phyloP scores from a whole-genome alignment of 306 rosid species.

The Canavalia ensiformis region DNA sequence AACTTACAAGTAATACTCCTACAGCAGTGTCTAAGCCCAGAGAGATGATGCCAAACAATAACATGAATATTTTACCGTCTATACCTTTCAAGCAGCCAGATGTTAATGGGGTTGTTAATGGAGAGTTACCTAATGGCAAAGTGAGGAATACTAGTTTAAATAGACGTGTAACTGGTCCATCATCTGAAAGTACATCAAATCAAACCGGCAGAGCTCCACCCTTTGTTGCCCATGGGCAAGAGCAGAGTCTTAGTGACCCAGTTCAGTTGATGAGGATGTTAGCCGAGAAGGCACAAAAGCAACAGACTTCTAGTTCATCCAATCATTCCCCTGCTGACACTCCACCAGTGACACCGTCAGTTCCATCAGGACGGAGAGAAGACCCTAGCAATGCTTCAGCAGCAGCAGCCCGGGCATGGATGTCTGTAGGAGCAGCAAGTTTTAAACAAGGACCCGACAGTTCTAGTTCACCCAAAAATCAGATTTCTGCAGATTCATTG shows the following conservation, averaged over 20 bases:
- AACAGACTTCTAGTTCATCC: conserved; percentile 70
- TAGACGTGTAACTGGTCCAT: conserved; percentile 58
- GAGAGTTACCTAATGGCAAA: conserved; percentile 81
- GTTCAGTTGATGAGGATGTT: conserved; percentile 83
- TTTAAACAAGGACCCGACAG: conserved; percentile 78
- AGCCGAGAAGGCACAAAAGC: conserved; percentile 76
- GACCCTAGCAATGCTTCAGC: conserved; percentile 81
- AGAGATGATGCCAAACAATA: conserved; percentile 57
- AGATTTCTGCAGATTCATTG: conserved; percentile 79
- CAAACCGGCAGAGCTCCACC: conserved; percentile 66
- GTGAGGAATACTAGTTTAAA: conserved; percentile 51
- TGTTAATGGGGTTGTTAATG: conserved; percentile 63
- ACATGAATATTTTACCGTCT: conserved; percentile 60
- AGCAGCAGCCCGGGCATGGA: conserved; percentile 98
- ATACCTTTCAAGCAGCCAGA: conserved; percentile 69
- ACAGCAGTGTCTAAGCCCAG: conserved; percentile 68
- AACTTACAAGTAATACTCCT: conserved; percentile 64
- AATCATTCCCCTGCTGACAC: conserved; percentile 70
- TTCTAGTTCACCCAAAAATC: conserved; percentile 68
- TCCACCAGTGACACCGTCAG: conserved; percentile 61
- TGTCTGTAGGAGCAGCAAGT: conserved; percentile 95
- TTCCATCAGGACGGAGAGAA: conserved; percentile 67
- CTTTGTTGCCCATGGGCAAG: conserved; percentile 69
- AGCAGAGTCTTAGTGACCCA: conserved; percentile 76
- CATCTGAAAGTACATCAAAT: conserved; percentile 68